Evolutionary conservation across 2,329 filamentous ascomycete species (phyloP).

Genomic region (Cercospora sp.): DNA sequence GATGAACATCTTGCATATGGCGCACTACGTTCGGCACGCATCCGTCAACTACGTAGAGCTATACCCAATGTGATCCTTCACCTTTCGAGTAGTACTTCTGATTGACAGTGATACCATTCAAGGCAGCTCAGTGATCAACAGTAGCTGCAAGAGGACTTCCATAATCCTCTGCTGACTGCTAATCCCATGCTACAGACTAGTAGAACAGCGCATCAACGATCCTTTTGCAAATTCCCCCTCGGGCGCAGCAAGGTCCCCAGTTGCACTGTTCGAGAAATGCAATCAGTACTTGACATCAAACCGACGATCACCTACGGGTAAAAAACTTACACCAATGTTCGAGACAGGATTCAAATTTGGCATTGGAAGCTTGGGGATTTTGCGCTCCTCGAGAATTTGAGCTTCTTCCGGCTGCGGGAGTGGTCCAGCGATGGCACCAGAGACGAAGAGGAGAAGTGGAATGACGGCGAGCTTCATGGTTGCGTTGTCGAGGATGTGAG

Average conservation of each 20-base stretch:
- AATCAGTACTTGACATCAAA: not conserved
- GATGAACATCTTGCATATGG: no score
- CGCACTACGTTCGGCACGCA: no score
- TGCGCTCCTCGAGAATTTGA: not conserved
- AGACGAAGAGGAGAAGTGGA: not conserved
- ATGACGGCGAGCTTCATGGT: not conserved
- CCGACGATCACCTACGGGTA: not conserved
- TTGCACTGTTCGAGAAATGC: not conserved
- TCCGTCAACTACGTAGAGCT: no score
- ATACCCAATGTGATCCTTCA: no score
- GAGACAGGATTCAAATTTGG: not conserved
- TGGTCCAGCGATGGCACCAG: not conserved
- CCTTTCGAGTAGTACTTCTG: no score
- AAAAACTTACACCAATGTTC: not conserved
- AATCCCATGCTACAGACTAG: not conserved
- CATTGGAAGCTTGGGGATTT: not conserved
- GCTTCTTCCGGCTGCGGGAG: not conserved
- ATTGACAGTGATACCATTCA: no score
- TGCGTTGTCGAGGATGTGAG: not conserved
- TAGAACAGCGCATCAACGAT: not conserved
- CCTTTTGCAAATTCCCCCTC: not conserved
- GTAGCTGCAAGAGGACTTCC: no score
- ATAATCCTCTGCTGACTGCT: no score
- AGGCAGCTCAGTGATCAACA: no score
- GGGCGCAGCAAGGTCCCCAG: not conserved